These are phyloP conservation scores for Echinosophora koreensis DNA, from an alignment of 306 rosid species.

Conservation along the genomic window DNA sequence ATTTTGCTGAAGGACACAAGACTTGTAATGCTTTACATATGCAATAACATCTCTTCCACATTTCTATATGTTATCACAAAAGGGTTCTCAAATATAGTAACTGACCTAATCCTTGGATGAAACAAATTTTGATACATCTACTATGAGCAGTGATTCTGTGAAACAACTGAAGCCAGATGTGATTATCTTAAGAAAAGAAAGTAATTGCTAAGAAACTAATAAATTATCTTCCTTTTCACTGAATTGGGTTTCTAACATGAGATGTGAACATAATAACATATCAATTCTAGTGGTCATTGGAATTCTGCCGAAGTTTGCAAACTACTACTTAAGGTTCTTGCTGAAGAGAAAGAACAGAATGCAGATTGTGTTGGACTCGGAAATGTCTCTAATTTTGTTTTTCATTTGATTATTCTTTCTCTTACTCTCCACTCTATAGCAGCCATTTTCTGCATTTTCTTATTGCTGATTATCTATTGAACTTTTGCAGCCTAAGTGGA, in stretches of 20 bases:
- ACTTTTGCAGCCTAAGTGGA: conserved; percentile 92
- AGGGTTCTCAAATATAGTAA: neutral
- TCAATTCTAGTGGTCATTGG: neutral
- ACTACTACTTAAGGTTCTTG: too few relatives aligned
- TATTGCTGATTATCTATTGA: neutral
- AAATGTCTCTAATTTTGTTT: neutral
- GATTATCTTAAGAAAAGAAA: conserved; percentile 11
- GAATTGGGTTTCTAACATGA: neutral
- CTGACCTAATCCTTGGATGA: conserved; percentile 12
- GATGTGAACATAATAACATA: neutral
- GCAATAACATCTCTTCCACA: conserved; percentile 34
- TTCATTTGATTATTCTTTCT: neutral
- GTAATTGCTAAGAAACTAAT: neutral
- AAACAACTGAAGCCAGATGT: conserved; percentile 4
- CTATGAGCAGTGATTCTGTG: conserved; percentile 14
- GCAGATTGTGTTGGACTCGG: neutral
- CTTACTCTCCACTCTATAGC: neutral
- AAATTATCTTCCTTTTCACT: neutral
- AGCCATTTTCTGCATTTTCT: conserved; percentile 31
- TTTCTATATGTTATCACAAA: conserved; percentile 23
- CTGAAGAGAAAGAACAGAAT: neutral
- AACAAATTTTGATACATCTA: neutral
- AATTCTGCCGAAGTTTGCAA: neutral
- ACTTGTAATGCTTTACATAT: neutral
- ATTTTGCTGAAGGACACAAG: neutral